Evolutionary conservation across 1,284 basidiomycete species (phyloP), one percentile per base, ranked within the genome.

Genomic region (Pascua guehoae): DNA sequence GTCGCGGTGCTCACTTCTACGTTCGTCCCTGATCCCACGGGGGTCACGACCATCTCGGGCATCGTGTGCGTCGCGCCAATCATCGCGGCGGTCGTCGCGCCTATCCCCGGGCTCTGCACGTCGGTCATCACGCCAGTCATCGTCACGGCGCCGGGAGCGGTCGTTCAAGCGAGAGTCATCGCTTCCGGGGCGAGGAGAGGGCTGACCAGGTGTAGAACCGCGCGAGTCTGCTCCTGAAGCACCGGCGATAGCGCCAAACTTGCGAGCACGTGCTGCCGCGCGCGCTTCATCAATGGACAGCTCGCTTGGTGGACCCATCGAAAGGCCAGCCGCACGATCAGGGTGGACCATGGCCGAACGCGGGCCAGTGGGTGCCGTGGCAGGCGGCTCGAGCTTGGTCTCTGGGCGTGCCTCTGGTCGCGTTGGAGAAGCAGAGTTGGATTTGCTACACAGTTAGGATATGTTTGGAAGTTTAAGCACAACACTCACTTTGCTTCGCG

Each of bases 101-200:
- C n/a, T n/a, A n/a, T n/a, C n/a, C n/a, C n/a, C n/a, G n/a, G n/a
- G n/a, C n/a, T n/a, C n/a, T n/a, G n/a, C n/a, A n/a, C n/a, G n/a
- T n/a, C n/a, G n/a, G n/a, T n/a, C 51, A 17, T 40, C 39, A 18
- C 51, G 49, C 37, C 55, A 49, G 37, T 65, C 65, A 32, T 62
- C 62, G 36, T 61, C 57, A 4, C 36, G 52, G 16, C 63, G 60
- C 44, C 65, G 51, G 12, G 66, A 58, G 8, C 69, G 57, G 36
- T 68, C 69, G 47, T 63, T 74, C 36, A 61, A 56, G 39, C 69
- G 61, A 47, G 67, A 70, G 37, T 76, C 74, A 0, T 69, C 67
- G 32, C 39, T 57, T 41, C 49, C 41, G 49, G 54, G 41, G 11
- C 48, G 50, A 36, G 54, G 56, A 12, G 52, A 44, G 18, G 18